Percentiles rank a stretch among this genome's conserved stretches.
These are phyloP conservation scores for Zizania latifolia DNA, from an alignment of 176 grass and related monocot genomes.

Conservation along the genomic window DNA sequence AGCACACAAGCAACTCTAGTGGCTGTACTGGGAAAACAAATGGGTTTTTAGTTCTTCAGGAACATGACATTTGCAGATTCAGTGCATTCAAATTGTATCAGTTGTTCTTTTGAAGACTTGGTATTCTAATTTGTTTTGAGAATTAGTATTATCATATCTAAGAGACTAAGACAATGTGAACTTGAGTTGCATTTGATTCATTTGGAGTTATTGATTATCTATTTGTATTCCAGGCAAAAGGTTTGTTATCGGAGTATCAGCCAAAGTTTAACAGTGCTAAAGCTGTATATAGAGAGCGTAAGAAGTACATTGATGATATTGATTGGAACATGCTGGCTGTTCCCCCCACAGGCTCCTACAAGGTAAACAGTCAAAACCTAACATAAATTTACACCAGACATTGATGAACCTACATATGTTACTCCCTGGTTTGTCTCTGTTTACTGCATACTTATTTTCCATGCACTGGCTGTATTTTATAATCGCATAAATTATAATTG, in stretches of 20 bases:
- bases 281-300: conserved; percentile 93
- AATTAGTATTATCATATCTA: conserved; percentile 4
- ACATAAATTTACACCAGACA: not conserved
- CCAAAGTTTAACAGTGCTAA: conserved; percentile 96
- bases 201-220: conserved; percentile 9
- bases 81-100: not conserved
- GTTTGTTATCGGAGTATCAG: conserved; percentile 91
- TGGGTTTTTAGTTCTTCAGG: not conserved
- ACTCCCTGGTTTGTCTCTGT: not conserved
- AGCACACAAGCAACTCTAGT: not conserved
- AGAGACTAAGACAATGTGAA: not conserved
- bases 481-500: not conserved
- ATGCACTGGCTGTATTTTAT: not conserved
- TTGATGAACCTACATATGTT: not conserved
- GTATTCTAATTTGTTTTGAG: not conserved
- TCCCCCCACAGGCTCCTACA: conserved; percentile 74
- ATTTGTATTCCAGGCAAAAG: conserved; percentile 71
- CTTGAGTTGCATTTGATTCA: conserved; percentile 3
- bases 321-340: conserved; percentile 88
- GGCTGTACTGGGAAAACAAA: not conserved
- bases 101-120: not conserved
- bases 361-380: conserved; percentile 45
- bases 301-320: conserved; percentile 92
- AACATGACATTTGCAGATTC: not conserved
- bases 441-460: not conserved